phyloP scores from a whole-genome alignment of 768 basidiomycete species.

The Udeniomyces megalosporus region DNA sequence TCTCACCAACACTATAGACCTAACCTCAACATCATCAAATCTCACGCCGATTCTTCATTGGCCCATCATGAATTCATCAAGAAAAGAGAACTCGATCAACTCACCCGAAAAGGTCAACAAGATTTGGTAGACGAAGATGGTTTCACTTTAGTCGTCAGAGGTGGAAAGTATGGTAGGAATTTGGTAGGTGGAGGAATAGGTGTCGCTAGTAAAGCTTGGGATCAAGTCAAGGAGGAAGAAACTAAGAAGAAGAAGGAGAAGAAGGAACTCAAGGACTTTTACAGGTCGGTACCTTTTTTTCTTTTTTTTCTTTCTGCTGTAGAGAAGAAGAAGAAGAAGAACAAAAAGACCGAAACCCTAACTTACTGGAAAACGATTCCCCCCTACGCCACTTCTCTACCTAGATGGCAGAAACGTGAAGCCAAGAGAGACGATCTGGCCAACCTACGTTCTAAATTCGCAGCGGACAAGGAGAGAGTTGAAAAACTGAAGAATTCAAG shows the following conservation, averaged over 20 bases:
- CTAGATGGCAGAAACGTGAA: conserved; percentile 59
- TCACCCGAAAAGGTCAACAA: conserved; percentile 43
- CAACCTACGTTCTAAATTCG: conserved; percentile 59
- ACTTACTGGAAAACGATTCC: not conserved
- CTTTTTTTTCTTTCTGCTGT: not conserved
- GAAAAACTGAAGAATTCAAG: conserved; percentile 61
- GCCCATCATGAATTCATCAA: conserved; percentile 58
- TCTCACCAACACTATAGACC: conserved; percentile 56
- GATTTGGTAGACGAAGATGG: conserved; percentile 87
- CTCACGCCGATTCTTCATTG: conserved; percentile 66
- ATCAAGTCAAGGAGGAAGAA: conserved; percentile 37
- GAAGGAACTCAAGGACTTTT: conserved; percentile 41
- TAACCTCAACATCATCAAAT: conserved; percentile 51
- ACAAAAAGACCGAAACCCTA: no score
- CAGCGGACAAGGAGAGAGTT: conserved; percentile 71
- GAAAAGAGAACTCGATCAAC: conserved; percentile 38
- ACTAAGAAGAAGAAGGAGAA: conserved; percentile 45
- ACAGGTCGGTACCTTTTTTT: conserved; percentile 42
- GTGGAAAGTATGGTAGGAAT: conserved; percentile 75
- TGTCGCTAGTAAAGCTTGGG: conserved; percentile 42
- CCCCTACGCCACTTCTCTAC: no score
- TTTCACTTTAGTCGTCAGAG: conserved; percentile 83
- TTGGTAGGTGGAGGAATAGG: conserved; percentile 56
- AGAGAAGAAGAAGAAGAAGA: no score
- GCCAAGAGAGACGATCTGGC: conserved; percentile 51